Evolutionary conservation across 257 asterid species (phyloP), one percentile per base, ranked within the genome.

Genomic region (Lithospermum erythrorhizon): DNA sequence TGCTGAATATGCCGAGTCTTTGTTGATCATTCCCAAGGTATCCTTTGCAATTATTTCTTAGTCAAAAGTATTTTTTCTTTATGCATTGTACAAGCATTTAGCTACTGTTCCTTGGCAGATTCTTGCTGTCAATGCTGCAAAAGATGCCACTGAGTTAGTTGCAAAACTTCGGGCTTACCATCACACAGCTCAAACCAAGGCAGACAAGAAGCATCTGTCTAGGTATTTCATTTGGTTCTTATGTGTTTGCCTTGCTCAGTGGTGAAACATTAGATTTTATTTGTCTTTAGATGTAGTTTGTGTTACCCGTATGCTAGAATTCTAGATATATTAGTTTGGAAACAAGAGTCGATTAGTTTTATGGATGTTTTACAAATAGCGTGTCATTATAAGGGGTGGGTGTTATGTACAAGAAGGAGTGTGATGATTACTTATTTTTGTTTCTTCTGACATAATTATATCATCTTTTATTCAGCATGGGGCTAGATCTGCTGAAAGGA

Each of bases 41-140:
- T 71, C 63, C 55, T 55, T 2, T 48, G 32, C n/a, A 64, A 30
- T 56, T 65, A 57, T 53, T 53, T 52, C 49, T 21, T 51, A 29
- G 53, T 20, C 49, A 70, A 58, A 53, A 45, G 21, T 53, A 41
- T 48, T 68, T n/a, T 16, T 30, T 20, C 15, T 16, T 65, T 25
- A n/a, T 59, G 14, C 21, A n/a, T 5, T 54, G 20, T 11, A 58
- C 29, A 35, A 53, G 59, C 6, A 9, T 35, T 13, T 30, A 53
- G 19, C 32, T 41, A 35, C 48, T 62, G 25, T 58, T 57, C 67
- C 22, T 63, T n/a, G 69, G 75, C 80, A 91, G 98, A 94, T 91
- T 59, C 97, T 91, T 56, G 94, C 98, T 73, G 95, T 88, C 58
- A 88, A 91, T 80, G 98, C 98, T 75, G 98, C 98, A 57, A 91